A percentile compares a stretch with the other conserved stretches of the same genome.
phyloP scores from a whole-genome alignment of 208 protist genomes.

The Crithidia thermophila region DNA sequence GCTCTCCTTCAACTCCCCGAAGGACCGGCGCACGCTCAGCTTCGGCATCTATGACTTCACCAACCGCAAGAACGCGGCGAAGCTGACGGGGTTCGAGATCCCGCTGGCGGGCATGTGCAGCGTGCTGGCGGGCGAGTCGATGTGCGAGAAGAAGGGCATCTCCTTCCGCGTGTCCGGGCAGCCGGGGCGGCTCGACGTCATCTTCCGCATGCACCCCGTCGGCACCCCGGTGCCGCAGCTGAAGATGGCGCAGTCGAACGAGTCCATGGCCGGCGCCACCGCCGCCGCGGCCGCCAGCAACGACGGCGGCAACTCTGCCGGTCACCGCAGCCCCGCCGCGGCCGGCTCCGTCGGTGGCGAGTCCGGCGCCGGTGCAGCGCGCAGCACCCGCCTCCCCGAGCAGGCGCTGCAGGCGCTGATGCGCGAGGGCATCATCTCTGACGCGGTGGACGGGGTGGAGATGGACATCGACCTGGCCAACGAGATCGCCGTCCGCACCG shows the following conservation, averaged over 20 bases:
- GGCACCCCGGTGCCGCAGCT: conserved; percentile 64
- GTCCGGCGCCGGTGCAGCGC: conserved; percentile 3
- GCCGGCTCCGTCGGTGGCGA: neutral
- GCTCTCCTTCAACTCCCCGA: conserved; percentile 81
- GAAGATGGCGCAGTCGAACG: conserved; percentile 7
- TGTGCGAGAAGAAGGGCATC: conserved; percentile 89
- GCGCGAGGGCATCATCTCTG: conserved; percentile 61
- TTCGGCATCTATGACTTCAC: conserved; percentile 89
- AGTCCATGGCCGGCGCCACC: conserved; percentile 3
- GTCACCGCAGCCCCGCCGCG: conserved; percentile 3
- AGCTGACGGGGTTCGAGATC: conserved; percentile 86
- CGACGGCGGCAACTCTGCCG: neutral
- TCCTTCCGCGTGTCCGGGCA: conserved; percentile 79
- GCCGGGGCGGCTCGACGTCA: conserved; percentile 74
- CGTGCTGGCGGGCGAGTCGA: conserved; percentile 77
- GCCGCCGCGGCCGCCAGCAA: conserved; percentile 7
- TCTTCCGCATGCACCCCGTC: conserved; percentile 88
- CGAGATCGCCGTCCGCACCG: conserved; percentile 76
- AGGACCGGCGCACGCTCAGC: conserved; percentile 68
- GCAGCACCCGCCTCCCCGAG: conserved; percentile 56
- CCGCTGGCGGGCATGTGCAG: conserved; percentile 89
- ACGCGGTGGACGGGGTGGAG: conserved; percentile 55
- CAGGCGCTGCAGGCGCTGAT: conserved; percentile 61
- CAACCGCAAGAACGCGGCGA: conserved; percentile 73
- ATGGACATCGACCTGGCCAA: conserved; percentile 79